Base-by-base conservation (phyloP, 345 rosid genomes). In the Luvunga scandens region DNA sequence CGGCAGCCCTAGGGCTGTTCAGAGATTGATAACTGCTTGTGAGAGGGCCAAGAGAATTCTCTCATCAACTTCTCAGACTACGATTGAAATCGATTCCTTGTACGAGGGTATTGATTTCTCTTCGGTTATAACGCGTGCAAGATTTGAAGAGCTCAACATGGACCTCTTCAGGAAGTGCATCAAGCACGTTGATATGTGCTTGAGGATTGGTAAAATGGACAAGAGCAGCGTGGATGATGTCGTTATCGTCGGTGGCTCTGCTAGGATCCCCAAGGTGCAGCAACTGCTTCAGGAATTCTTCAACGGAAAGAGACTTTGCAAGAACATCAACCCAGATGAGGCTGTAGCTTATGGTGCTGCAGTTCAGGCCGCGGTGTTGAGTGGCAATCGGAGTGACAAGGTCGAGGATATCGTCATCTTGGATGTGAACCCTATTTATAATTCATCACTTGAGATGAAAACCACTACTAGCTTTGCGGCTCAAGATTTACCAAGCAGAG, bases 211-310 rank as follows among this genome's bases (percentile, higher is more conserved):
- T 24, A 83, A 87, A 70, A 84, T 84, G 83, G 89, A 88, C 79
- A 88, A 81, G 80, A 82, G 81, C 72, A 67, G 4, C 4, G 86
- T 88, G 64, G 86, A 88, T 50, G 90, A 88, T 66, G 87, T 81
- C 28, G 89, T 88, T 2, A 85, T 88, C 55, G 89, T 86, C 33
- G 88, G 89, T 42, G 89, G 91, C 7, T 88, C 89, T 3, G 84
- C 89, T 18, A 74, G 89, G 63, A 88, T 88, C n/a, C 90, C 90
- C 3, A 88, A 88, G 73, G 90, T 88, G 33, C 90, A 87, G 76
- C 81, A 81, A 42, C 79, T 84, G 25, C 42, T 84, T 53, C 86
- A 84, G 45, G 84, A 85, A 22, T 86, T 82, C 71, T 86, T 86
- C 79, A 84, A 84, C 31, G 89, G 89, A n/a, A 86, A 86, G 81